These are phyloP conservation scores for Boletus subcaerulescens DNA, from an alignment of 768 basidiomycete genomes.

Conservation along the genomic window DNA sequence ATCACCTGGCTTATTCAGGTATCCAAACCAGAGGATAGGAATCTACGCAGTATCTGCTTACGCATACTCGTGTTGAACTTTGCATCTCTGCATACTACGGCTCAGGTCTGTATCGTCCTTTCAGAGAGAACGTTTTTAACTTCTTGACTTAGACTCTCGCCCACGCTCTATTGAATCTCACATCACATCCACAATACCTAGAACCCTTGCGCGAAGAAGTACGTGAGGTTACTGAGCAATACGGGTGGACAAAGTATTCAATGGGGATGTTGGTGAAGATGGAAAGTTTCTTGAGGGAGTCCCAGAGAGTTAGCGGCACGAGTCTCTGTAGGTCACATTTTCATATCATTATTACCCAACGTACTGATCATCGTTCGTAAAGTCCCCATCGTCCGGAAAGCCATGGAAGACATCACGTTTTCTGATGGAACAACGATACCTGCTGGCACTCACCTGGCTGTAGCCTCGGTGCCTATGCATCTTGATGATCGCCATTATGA, in stretches of 20 bases:
- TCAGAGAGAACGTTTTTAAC: slow-evolving; percentile 4
- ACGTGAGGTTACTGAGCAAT: slow-evolving; percentile 26
- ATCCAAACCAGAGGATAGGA: slow-evolving; percentile 26
- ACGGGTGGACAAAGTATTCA: slow-evolving; percentile 34
- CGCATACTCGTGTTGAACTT: slow-evolving; percentile 40
- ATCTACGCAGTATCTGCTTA: slow-evolving; percentile 27
- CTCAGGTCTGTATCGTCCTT: slow-evolving; percentile 25
- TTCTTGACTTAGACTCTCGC: slow-evolving; percentile 27
- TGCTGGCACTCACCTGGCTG: slow-evolving; percentile 36
- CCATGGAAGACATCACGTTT: slow-evolving; percentile 32
- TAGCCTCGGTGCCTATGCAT: slow-evolving; percentile 34
- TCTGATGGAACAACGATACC: slow-evolving; percentile 38
- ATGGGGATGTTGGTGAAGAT: slow-evolving; percentile 36
- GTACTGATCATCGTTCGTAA: slow-evolving; percentile 6
- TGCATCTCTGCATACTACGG: slow-evolving; percentile 34
- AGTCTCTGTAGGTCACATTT: slow-evolving; percentile 28
- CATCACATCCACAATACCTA: slow-evolving; percentile 37
- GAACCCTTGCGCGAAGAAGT: slow-evolving; percentile 42
- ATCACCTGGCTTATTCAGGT: slow-evolving; percentile 42
- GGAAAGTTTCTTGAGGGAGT: slow-evolving; percentile 45
- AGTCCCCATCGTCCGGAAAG: slow-evolving; percentile 34
- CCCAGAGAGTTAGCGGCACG: slow-evolving; percentile 35
- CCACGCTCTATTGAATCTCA: slow-evolving; percentile 40
- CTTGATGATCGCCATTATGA: slow-evolving; percentile 41
- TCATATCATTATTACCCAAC: not conserved